These are phyloP conservation scores for Pseudogymnoascus sp. DNA, from an alignment of 2,329 filamentous ascomycete genomes.

Conservation along the genomic window DNA sequence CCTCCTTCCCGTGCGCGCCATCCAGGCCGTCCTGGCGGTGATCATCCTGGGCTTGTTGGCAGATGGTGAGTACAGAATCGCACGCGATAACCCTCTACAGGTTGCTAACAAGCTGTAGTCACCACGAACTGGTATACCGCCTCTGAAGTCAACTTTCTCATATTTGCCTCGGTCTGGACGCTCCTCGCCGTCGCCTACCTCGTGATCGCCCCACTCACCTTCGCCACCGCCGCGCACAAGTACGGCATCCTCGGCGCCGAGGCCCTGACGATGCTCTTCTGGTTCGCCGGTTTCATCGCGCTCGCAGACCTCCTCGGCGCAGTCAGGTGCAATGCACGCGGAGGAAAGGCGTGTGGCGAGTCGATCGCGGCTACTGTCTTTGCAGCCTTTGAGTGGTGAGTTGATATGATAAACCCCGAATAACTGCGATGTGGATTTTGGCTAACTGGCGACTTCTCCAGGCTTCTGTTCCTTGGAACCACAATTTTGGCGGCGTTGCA, in stretches of 20 bases:
- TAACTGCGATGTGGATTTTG: neutral
- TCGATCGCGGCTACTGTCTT: conserved; percentile 36
- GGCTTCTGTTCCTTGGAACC: conserved; percentile 44
- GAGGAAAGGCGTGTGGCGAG: conserved; percentile 29
- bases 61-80: conserved; percentile 11
- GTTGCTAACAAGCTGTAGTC: neutral
- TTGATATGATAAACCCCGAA: conserved; percentile 10
- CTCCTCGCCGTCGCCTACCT: conserved; percentile 64
- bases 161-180: conserved; percentile 74
- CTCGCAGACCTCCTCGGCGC: conserved; percentile 58
- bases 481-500: conserved; percentile 40
- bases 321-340: conserved; percentile 37
- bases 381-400: conserved; percentile 40
- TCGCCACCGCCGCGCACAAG: conserved; percentile 52
- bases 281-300: conserved; percentile 81
- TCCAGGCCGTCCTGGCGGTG: conserved; percentile 60
- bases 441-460: conserved; percentile 20
- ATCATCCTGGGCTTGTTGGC: conserved; percentile 68
- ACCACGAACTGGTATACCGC: conserved; percentile 32
- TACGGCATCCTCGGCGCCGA: conserved; percentile 61
- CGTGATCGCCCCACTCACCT: conserved; percentile 55
- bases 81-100: conserved; percentile 11
- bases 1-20: conserved; percentile 55
- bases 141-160: conserved; percentile 61
- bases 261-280: conserved; percentile 71